Base-by-base conservation (phyloP, 2,329 filamentous ascomycete species). In the Rhinocladiella similis region DNA sequence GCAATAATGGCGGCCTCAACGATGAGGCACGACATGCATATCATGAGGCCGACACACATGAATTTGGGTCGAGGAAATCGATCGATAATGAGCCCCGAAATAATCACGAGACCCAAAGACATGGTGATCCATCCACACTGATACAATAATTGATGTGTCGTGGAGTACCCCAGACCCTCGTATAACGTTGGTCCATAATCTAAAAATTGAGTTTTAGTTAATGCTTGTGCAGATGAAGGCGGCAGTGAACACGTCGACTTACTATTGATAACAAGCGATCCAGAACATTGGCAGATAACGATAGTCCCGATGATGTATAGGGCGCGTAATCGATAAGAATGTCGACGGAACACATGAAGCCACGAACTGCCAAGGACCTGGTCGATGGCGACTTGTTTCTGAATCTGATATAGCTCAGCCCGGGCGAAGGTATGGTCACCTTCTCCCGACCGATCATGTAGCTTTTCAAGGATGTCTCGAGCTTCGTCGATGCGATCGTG, bases 161-260 rank as follows among this genome's bases (percentile, higher is more conserved):
- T 74, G 1, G 69, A 66, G 47, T 80, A 75, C 6, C 77, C 75
- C 0, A 80, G 71, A 1, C 72, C 68, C 12, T 67, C 65, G 63
- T 80, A 80, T 33, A 80, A 73, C 0, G 72, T 69, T 0, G 74
- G 69, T 2, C 74, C 72, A 43, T 78, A 77, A 59, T 73, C 35
- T 38, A 14, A 14, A 35, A 6, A 35, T 14, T 35, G 29, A 7
- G 29, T 35, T 14, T 7, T 7, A 14, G 29, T 7, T 35, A 14
- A n/a, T n/a, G n/a, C n/a, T n/a, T n/a, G n/a, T n/a, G n/a, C n/a
- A n/a, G n/a, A n/a, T n/a, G n/a, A n/a, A n/a, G n/a, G n/a, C n/a
- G n/a, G n/a, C n/a, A n/a, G n/a, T n/a, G n/a, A n/a, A n/a, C n/a
- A n/a, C 7, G 25, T 27, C 7, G 7, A 14, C 35, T 38, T 14